Base-by-base conservation (phyloP, 2,329 filamentous ascomycete species). In the Verticillium longisporum region DNA sequence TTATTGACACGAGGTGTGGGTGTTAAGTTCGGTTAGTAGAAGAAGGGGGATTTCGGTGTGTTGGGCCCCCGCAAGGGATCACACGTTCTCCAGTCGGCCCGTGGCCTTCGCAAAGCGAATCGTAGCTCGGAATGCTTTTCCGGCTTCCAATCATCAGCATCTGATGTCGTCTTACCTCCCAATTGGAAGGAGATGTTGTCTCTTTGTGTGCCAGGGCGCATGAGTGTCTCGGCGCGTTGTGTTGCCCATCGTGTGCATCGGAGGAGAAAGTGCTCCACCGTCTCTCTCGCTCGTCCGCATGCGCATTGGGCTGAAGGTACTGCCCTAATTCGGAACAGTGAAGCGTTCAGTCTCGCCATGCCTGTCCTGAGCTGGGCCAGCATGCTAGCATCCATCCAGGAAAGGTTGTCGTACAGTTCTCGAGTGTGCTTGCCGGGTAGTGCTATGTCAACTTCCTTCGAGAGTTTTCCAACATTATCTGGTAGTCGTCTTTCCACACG, bases 21-120 rank as follows among this genome's bases (percentile, higher is more conserved):
- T 57, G 15, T 32, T n/a, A 37, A 54, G 54, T 37, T 34, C 32
- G 53, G 62, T 59, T 57, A 61, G 56, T 58, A 56, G 56, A 56
- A 41, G 54, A 41, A 55, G 38, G 56, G 56, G 56, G 26, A 31
- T 31, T 34, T 15, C 37, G 55, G 9, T 34, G 33, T 56, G 55
- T 38, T 56, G 14, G 55, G 55, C 55, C 55, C 33, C 18, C 32
- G 38, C n/a, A 33, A 36, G 55, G 55, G 55, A 56, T 56, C 33
- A 56, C 55, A n/a, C 34, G 37, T 56, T 62, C 53, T 64, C 60
- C 62, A 68, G 66, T 65, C 60, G 66, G 54, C 64, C 66, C 67
- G 61, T 72, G 57, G 64, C 66, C 60, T 70, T 69, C 21, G 68
- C 64, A 65, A 72, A 72, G 59, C 63, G 65, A 67, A 73, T 69